Conservation (phyloP, 2,329 filamentous ascomycete genomes). For the Trichoderma asperellum region DNA sequence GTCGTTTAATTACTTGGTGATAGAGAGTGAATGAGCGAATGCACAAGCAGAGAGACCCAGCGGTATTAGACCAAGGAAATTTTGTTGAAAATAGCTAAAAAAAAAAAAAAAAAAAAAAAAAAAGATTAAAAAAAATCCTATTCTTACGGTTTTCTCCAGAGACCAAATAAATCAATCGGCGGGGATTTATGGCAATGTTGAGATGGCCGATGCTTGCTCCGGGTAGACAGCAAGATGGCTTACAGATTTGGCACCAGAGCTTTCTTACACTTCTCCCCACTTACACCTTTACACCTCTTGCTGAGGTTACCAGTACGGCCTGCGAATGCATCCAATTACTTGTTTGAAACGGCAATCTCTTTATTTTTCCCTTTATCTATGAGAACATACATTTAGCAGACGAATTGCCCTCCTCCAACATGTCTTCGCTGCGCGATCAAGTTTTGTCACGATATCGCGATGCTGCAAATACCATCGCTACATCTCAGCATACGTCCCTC, state of each 20-base stretch:
- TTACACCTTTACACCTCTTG: neutral
- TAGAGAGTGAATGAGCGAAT: neutral
- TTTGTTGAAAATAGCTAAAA: neutral
- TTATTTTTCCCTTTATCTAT: neutral
- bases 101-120: too few relatives aligned
- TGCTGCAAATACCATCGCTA: constrained; percentile 32
- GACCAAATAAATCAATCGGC: neutral
- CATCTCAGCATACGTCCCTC: neutral
- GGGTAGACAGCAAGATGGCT: neutral
- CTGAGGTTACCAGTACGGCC: neutral
- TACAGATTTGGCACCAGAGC: neutral
- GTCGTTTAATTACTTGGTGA: neutral
- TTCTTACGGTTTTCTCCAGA: too few relatives aligned
- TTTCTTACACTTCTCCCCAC: neutral
- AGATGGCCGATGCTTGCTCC: neutral
- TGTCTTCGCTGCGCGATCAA: constrained; percentile 32
- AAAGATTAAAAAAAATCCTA: too few relatives aligned
- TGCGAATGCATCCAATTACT: neutral
- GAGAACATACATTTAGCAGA: too few relatives aligned
- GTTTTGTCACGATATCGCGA: constrained; percentile 37
- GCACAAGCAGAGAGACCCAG: neutral
- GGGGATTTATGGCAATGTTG: neutral
- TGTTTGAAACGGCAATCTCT: neutral
- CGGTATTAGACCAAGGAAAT: neutral
- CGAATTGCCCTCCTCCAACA: constrained; percentile 4